A percentile compares a stretch with the other conserved stretches of the same genome.
These are phyloP conservation scores for Ophioceras dolichostomum DNA, from an alignment of 2,329 filamentous ascomycete species.

Conservation along the genomic window DNA sequence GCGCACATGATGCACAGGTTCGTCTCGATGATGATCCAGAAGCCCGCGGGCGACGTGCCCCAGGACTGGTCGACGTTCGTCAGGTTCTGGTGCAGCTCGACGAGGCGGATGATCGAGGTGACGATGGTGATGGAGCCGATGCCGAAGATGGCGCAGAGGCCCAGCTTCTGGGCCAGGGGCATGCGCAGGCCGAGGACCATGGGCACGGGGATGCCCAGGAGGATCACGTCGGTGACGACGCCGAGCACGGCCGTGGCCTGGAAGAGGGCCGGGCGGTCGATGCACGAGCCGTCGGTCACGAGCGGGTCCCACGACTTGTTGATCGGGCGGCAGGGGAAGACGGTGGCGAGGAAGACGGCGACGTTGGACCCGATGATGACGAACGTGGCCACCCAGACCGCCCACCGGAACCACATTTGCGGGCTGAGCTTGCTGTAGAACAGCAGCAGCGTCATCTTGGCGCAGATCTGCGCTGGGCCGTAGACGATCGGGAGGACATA, in stretches of 20 bases:
- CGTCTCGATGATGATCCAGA: background rate
- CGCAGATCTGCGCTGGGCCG: slow-evolving; percentile 12
- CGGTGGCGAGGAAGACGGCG: slow-evolving; percentile 18
- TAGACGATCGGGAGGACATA: slow-evolving; percentile 17
- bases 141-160: slow-evolving; percentile 3
- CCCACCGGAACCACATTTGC: slow-evolving; percentile 17
- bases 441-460: slow-evolving; percentile 24
- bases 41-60: background rate
- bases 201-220: slow-evolving; percentile 5
- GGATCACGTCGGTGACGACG: slow-evolving; percentile 4
- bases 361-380: slow-evolving; percentile 18
- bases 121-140: slow-evolving; percentile 3
- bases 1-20: background rate
- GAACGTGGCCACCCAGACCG: slow-evolving; percentile 15
- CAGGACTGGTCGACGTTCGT: background rate
- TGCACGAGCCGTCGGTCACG: slow-evolving; percentile 4
- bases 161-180: slow-evolving; percentile 3
- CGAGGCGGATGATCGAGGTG: background rate
- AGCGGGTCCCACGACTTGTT: slow-evolving; percentile 3
- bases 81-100: background rate
- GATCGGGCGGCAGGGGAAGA: slow-evolving; percentile 20
- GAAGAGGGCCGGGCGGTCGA: slow-evolving; percentile 4
- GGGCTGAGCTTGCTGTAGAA: slow-evolving; percentile 25
- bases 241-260: slow-evolving; percentile 5
- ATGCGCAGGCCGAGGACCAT: slow-evolving; percentile 3